Evolutionary conservation across 2,329 filamentous ascomycete genomes (phyloP).

Genomic region (Polytolypa hystricis): DNA sequence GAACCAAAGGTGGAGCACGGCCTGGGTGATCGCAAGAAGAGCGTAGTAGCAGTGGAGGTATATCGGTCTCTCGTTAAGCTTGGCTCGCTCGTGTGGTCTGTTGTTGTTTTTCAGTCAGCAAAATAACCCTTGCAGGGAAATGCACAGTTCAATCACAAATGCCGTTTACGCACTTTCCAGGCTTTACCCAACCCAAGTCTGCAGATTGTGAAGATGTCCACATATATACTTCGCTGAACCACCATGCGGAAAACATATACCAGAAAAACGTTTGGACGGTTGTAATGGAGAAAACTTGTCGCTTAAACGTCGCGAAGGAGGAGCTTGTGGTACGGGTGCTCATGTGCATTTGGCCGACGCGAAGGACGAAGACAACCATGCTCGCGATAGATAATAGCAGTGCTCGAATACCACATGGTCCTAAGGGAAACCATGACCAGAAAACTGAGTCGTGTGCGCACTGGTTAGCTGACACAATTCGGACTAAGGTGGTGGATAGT

Average conservation of each 20-base stretch:
- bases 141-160: slow-evolving; percentile 4
- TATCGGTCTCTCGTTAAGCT: slow-evolving; percentile 76
- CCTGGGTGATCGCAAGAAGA: slow-evolving; percentile 58
- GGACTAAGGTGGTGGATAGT: background rate
- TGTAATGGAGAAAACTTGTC: slow-evolving; percentile 46
- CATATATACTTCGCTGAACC: slow-evolving; percentile 73
- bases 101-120: slow-evolving; percentile 6
- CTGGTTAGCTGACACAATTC: slow-evolving; percentile 5
- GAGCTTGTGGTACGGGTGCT: slow-evolving; percentile 61
- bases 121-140: background rate
- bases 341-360: slow-evolving; percentile 72
- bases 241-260: slow-evolving; percentile 65
- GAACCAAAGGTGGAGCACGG: slow-evolving; percentile 54
- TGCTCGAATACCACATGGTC: slow-evolving; percentile 62
- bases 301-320: slow-evolving; percentile 52
- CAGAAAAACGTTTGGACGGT: slow-evolving; percentile 61
- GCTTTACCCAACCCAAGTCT: slow-evolving; percentile 62
- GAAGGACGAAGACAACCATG: slow-evolving; percentile 69
- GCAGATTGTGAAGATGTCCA: slow-evolving; percentile 52
- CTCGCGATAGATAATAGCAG: slow-evolving; percentile 64
- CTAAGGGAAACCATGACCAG: slow-evolving; percentile 80
- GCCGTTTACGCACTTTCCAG: slow-evolving; percentile 45
- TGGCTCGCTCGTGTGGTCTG: slow-evolving; percentile 53
- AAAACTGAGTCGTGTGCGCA: slow-evolving; percentile 44
- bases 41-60: slow-evolving; percentile 64